These are phyloP conservation scores for Aureoboletus auriporus DNA, from an alignment of 768 basidiomycete species.

Conservation along the genomic window DNA sequence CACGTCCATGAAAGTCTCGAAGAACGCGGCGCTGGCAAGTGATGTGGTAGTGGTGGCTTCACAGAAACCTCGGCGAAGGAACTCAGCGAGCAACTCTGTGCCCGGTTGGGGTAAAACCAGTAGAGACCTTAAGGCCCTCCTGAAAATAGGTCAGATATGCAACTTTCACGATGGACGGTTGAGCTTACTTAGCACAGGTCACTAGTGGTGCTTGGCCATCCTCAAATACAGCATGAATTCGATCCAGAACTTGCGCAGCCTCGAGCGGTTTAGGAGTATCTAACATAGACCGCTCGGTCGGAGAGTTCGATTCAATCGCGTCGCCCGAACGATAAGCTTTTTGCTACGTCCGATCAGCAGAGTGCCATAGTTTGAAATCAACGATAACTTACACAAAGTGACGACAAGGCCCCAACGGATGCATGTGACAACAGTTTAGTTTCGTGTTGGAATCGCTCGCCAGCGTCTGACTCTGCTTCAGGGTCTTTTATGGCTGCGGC, in stretches of 20 bases:
- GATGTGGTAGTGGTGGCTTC: slow-evolving; percentile 45
- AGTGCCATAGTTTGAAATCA: not conserved
- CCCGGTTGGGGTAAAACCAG: slow-evolving; percentile 57
- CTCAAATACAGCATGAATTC: slow-evolving; percentile 65
- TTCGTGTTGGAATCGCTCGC: slow-evolving; percentile 66
- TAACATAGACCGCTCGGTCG: slow-evolving; percentile 50
- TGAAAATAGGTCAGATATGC: slow-evolving; percentile 24
- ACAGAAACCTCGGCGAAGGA: slow-evolving; percentile 67
- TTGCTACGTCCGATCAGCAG: slow-evolving; percentile 43
- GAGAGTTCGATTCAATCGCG: slow-evolving; percentile 48
- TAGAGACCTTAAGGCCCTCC: slow-evolving; percentile 73
- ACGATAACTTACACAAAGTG: slow-evolving; percentile 68
- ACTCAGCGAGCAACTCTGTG: slow-evolving; percentile 55
- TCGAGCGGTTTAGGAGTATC: slow-evolving; percentile 56
- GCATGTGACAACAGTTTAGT: slow-evolving; percentile 71
- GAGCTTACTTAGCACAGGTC: slow-evolving; percentile 60
- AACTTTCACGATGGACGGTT: not conserved
- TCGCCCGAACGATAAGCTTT: slow-evolving; percentile 74
- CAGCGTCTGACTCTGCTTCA: slow-evolving; percentile 45
- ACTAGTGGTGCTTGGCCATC: slow-evolving; percentile 50
- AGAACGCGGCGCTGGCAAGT: slow-evolving; percentile 62
- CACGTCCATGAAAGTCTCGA: slow-evolving; percentile 73
- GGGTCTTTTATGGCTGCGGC: slow-evolving; percentile 52
- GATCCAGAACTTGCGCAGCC: slow-evolving; percentile 51
- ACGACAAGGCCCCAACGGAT: slow-evolving; percentile 82